phyloP scores from a whole-genome alignment of 2,329 filamentous ascomycete genomes.

The Sclerotinia borealis region DNA sequence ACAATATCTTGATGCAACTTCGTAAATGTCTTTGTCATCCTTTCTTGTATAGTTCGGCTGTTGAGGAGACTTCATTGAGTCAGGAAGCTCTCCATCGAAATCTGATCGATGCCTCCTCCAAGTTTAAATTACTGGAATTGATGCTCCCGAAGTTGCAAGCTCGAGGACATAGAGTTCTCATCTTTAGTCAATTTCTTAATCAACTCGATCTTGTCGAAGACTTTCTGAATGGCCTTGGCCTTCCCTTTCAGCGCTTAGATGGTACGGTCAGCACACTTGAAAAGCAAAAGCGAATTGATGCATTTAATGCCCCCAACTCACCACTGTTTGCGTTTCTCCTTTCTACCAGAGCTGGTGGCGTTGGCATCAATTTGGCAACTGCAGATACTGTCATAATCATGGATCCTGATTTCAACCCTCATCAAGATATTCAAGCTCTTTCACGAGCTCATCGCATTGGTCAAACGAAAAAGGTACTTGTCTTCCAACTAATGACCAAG shows the following conservation, averaged over 20 bases:
- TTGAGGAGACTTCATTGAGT: slow-evolving; percentile 73
- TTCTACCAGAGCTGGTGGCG: slow-evolving; percentile 89
- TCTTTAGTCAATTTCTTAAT: slow-evolving; percentile 92
- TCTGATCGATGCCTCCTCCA: slow-evolving; percentile 84
- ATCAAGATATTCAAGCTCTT: slow-evolving; percentile 94
- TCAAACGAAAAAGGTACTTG: slow-evolving; percentile 91
- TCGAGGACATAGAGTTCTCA: slow-evolving; percentile 80
- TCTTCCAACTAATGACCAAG: slow-evolving; percentile 90
- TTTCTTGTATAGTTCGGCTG: slow-evolving; percentile 84
- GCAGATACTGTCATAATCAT: slow-evolving; percentile 98
- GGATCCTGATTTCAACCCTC: slow-evolving; percentile 48
- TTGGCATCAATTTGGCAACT: slow-evolving; percentile 94
- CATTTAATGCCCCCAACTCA: slow-evolving; percentile 82
- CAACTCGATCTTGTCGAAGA: slow-evolving; percentile 90
- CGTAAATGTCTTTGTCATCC: slow-evolving; percentile 94
- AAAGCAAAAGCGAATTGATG: slow-evolving; percentile 92
- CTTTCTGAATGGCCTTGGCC: slow-evolving; percentile 70
- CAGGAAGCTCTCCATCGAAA: slow-evolving; percentile 64
- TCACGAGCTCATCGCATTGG: slow-evolving; percentile 94
- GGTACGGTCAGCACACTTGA: slow-evolving; percentile 74
- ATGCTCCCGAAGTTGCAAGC: slow-evolving; percentile 84
- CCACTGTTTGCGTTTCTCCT: slow-evolving; percentile 83
- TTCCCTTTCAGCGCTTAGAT: slow-evolving; percentile 75
- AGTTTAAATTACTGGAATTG: slow-evolving; percentile 75
- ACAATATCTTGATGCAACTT: slow-evolving; percentile 93